phyloP scores from a whole-genome alignment of 495 filamentous ascomycete species.

The Tuber magnatum region DNA sequence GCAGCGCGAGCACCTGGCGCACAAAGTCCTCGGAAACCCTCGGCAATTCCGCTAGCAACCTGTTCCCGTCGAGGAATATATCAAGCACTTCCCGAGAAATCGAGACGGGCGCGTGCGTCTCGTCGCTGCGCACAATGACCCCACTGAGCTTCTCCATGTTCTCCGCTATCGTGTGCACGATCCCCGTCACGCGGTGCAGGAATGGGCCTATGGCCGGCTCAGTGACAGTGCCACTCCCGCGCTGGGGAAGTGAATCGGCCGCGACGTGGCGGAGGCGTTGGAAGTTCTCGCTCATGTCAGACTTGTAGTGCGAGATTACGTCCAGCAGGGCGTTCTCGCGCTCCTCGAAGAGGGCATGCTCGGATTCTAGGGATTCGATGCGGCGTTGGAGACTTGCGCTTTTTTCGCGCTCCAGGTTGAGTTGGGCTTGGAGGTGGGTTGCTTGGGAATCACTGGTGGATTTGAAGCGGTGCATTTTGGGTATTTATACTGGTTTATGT shows the following conservation, averaged over 20 bases:
- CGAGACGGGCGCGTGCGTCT: not conserved
- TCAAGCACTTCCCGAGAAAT: not conserved
- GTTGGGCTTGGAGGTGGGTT: not conserved
- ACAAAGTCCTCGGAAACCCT: not conserved
- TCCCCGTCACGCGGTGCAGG: not conserved
- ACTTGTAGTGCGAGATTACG: not conserved
- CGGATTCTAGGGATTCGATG: not conserved
- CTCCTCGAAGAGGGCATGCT: not conserved
- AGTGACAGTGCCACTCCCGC: not conserved
- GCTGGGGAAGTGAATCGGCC: not conserved
- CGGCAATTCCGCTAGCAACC: not conserved
- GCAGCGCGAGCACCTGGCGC: not conserved
- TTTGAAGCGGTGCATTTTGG: not conserved
- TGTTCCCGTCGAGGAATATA: not conserved
- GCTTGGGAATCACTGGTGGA: not conserved
- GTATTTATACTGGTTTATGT: not conserved
- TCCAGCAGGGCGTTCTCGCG: not conserved
- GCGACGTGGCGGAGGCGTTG: not conserved
- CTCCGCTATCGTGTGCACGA: not conserved
- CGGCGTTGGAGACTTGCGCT: not conserved
- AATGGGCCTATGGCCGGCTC: not conserved
- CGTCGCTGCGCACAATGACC: not conserved
- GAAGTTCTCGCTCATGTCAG: constrained; percentile 1
- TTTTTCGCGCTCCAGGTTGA: not conserved
- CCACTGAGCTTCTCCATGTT: not conserved